Conservation (phyloP, 768 basidiomycete genomes). For the Amanita phalloides region DNA sequence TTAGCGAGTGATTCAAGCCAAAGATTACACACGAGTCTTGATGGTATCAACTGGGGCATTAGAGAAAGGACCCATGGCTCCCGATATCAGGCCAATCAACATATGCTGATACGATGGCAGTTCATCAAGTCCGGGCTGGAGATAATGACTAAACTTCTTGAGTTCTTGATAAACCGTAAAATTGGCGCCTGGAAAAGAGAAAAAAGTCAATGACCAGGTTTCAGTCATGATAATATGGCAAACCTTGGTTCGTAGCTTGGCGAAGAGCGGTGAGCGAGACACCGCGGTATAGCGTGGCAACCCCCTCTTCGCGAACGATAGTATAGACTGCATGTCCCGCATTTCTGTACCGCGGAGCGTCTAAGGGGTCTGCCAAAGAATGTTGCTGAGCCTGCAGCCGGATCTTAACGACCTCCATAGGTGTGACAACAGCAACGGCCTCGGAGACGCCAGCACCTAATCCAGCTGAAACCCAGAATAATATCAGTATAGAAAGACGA, state of each 20-base stretch:
- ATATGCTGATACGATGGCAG: slow-evolving; percentile 95
- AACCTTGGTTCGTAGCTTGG: slow-evolving; percentile 97
- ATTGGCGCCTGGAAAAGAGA: slow-evolving; percentile 56
- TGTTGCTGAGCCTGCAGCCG: slow-evolving; percentile 96
- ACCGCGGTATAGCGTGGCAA: slow-evolving; percentile 79
- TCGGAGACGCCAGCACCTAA: slow-evolving; percentile 93
- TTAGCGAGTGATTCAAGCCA: background rate
- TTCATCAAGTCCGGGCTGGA: slow-evolving; percentile 70
- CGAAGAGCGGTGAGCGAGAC: slow-evolving; percentile 88
- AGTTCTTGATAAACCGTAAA: slow-evolving; percentile 98
- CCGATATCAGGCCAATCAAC: slow-evolving; percentile 89
- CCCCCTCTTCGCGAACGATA: slow-evolving; percentile 88
- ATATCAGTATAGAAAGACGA: background rate
- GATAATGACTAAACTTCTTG: slow-evolving; percentile 68
- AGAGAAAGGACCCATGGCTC: slow-evolving; percentile 97
- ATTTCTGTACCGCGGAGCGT: slow-evolving; percentile 89
- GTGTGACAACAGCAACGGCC: slow-evolving; percentile 89
- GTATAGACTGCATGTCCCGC: slow-evolving; percentile 95
- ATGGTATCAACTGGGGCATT: slow-evolving; percentile 95
- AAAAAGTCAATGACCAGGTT: no score
- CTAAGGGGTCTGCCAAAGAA: slow-evolving; percentile 91
- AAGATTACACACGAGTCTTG: slow-evolving; percentile 70
- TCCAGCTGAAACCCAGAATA: slow-evolving; percentile 50
- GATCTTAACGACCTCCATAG: slow-evolving; percentile 99
- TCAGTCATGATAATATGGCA: background rate